phyloP scores from a whole-genome alignment of 352 stramenopile genomes.

The Peronospora tabacina region DNA sequence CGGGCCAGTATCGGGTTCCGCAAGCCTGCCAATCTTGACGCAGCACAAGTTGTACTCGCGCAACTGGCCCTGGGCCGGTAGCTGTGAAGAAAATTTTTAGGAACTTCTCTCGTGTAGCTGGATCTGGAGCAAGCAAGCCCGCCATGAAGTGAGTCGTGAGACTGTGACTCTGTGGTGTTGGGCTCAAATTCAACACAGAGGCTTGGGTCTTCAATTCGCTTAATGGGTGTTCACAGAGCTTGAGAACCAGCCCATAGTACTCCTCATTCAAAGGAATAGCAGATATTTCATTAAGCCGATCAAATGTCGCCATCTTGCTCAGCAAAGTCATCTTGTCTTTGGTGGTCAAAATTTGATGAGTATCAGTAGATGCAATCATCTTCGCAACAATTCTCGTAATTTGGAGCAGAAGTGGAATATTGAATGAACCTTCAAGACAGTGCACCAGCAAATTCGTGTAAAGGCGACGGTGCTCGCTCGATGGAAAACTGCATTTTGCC shows the following conservation, averaged over 20 bases:
- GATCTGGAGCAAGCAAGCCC: conserved; percentile 67
- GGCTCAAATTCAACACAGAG: conserved; percentile 61
- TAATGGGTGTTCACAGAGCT: conserved; percentile 51
- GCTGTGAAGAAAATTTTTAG: conserved; percentile 58
- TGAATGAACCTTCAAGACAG: conserved; percentile 78
- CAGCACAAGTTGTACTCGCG: conserved; percentile 57
- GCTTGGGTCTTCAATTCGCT: conserved; percentile 45
- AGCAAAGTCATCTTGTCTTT: conserved; percentile 87
- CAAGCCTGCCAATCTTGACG: conserved; percentile 85
- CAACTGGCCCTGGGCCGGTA: conserved; percentile 34
- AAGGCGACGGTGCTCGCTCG: conserved; percentile 57
- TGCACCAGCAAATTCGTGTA: conserved; percentile 82
- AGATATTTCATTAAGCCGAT: conserved; percentile 80
- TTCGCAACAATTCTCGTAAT: conserved; percentile 74
- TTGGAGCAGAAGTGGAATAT: conserved; percentile 75
- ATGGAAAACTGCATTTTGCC: conserved; percentile 73
- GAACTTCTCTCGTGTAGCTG: conserved; percentile 56
- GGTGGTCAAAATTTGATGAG: conserved; percentile 52
- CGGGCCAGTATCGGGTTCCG: conserved; percentile 76
- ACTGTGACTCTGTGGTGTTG: conserved; percentile 50
- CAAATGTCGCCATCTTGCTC: conserved; percentile 81
- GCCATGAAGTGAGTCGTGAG: conserved; percentile 75
- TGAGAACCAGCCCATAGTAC: conserved; percentile 73
- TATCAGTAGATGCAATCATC: conserved; percentile 44
- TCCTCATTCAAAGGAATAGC: conserved; percentile 71